Evolutionary conservation across 768 basidiomycete species (phyloP).

Genomic region (Boletales sp.): DNA sequence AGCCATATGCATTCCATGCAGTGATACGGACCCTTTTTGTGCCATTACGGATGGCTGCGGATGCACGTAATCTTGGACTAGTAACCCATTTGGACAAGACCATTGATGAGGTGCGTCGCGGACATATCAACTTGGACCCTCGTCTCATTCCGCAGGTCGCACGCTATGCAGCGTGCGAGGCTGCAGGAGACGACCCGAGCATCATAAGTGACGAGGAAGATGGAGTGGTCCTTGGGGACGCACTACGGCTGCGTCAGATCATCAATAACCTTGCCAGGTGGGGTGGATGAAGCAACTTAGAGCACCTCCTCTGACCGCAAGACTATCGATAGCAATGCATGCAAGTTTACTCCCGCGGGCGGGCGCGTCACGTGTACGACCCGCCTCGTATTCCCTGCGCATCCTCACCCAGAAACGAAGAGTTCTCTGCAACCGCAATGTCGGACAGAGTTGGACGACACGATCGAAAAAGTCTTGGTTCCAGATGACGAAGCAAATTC

Average conservation of each 20-base stretch:
- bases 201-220: constrained; percentile 35
- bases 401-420: constrained; percentile 13
- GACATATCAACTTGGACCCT: background rate
- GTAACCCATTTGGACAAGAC: constrained; percentile 63
- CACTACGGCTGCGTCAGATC: constrained; percentile 75
- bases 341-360: constrained; percentile 73
- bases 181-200: constrained; percentile 45
- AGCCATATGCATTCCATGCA: constrained; percentile 76
- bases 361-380: constrained; percentile 69
- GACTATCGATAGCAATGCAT: constrained; percentile 54
- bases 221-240: constrained; percentile 79
- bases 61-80: constrained; percentile 64
- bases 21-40: constrained; percentile 72
- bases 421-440: constrained; percentile 1
- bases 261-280: constrained; percentile 81
- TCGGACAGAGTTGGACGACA: constrained; percentile 9
- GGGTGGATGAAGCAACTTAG: background rate
- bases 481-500: constrained; percentile 35
- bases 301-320: background rate
- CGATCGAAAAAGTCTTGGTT: constrained; percentile 22
- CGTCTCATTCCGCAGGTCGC: constrained; percentile 43
- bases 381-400: constrained; percentile 43
- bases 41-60: constrained; percentile 62
- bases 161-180: constrained; percentile 54
- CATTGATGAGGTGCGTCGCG: constrained; percentile 52